Evolutionary conservation across 306 rosid species (phyloP), one percentile per base, ranked within the genome.

Genomic region (Macrotyloma uniflorum): DNA sequence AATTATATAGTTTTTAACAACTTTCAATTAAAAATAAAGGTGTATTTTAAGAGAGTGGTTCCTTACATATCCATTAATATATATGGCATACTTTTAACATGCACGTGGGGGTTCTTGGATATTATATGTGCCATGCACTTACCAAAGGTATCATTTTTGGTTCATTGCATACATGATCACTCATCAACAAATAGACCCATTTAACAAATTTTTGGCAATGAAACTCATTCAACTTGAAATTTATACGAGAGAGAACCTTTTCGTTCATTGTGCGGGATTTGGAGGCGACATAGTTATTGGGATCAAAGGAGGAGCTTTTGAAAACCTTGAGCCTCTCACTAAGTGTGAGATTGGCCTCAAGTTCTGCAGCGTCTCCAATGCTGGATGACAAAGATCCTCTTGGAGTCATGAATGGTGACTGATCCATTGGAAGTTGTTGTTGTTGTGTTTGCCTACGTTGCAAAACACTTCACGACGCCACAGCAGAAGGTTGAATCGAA

Each of bases 261-360:
- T 95, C 98, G 32, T 82, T 83, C 93, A 93, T 91, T 86, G 75
- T 78, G 42, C 85, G 89, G 57, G 90, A 91, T 93, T 93, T 95
- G 87, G 93, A 73, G 71, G 89, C 75, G 74, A 95, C 83, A 59
- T 82, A 91, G 50, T 59, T 79, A 63, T 91, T 85, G 46, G 97
- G 88, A 77, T 93, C 91, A 70, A 88, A 95, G 18, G 78, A 11
- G 16, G 95, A 87, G 7, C 89, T 67, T 42, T 93, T 95, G 89
- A 91, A 95, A 63, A 59, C 82, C 86, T 82, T 87, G 14, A 91
- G 90, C 84, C 76, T 86, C 0, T 93, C 99, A 65, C 85, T 89
- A 77, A 95, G 98, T 1, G 90, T 76, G 49, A 93, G 78, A 79
- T 83, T 84, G 57, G 49, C 84, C 26, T 93, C 96, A n/a, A 88